phyloP scores from a whole-genome alignment of 2,329 filamentous ascomycete species.

The Teratosphaeria viscida region DNA sequence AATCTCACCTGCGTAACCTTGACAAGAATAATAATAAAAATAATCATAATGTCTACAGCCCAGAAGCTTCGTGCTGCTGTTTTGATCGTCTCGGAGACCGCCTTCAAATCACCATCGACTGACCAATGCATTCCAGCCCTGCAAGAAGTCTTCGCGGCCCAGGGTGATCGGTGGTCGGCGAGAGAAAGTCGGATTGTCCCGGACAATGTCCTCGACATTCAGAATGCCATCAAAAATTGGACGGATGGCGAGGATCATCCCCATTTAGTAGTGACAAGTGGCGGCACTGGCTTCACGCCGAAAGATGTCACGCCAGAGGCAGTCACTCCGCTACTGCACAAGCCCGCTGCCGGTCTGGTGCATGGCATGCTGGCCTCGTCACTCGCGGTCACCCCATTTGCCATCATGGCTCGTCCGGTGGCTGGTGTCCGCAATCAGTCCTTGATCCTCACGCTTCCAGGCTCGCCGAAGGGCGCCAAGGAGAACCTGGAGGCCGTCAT shows the following conservation, averaged over 20 bases:
- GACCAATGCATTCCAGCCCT: constrained; percentile 64
- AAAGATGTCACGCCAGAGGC: constrained; percentile 86
- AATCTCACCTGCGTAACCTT: not conserved
- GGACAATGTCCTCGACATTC: constrained; percentile 66
- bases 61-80: constrained; percentile 58
- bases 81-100: constrained; percentile 84
- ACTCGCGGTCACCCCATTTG: constrained; percentile 80
- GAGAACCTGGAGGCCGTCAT: constrained; percentile 86
- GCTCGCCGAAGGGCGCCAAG: constrained; percentile 87
- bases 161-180: constrained; percentile 63
- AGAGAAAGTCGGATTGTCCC: constrained; percentile 63
- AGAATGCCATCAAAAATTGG: constrained; percentile 61
- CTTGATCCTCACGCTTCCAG: constrained; percentile 79
- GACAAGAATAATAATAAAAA: not conserved
- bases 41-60: not conserved
- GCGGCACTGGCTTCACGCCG: constrained; percentile 83
- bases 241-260: constrained; percentile 49
- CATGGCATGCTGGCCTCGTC: constrained; percentile 89
- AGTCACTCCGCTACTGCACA: constrained; percentile 67
- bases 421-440: constrained; percentile 76
- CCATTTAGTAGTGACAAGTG: constrained; percentile 78
- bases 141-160: constrained; percentile 53
- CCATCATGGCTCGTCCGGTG: constrained; percentile 90
- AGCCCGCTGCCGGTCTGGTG: constrained; percentile 77
- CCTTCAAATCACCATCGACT: constrained; percentile 63